Base-by-base conservation (phyloP, 257 asterid genomes). In the Solanum megistacrolobum region DNA sequence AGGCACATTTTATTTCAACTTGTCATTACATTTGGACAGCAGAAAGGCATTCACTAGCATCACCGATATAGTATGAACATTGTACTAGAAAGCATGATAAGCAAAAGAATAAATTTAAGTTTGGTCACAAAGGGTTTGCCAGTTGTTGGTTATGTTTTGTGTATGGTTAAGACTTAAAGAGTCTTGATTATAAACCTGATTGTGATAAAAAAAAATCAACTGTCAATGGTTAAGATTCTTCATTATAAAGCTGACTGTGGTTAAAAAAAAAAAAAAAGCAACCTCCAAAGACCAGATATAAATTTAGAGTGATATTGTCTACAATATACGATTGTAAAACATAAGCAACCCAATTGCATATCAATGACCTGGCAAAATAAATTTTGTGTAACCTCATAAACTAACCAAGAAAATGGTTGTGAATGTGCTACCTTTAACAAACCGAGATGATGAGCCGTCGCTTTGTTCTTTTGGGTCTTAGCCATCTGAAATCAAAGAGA, bases 401-500 rank as follows among this genome's bases (percentile, higher is more conserved):
- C 16, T 43, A 79, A 43, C 66, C 39, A 79, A 27, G 31, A 29
- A 79, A 27, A 79, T 41, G 36, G 34, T 43, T 79, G 85, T 27
- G 39, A 78, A 39, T 43, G 43, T 73, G 78, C 35, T 90, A 97
- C 99, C 98, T 97, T 97, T 82, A 97, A 93, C 93, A 94, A 89
- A 68, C 99, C 99, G 87, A 97, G 96, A 89, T 97, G 99, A 92
- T 97, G 98, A 60, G 99, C 98, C 6, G 99, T 97, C 9, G 99
- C 99, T 92, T 97, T 95, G 91, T 97, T 97, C 90, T 97, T 97
- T 92, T 97, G 99, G 65, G 99, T 97, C 91, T 91, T 96, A 60
- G 98, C 98, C 99, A 97, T 97, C 99, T 97, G 93, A 90, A 94
- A 89, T 48, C 88, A 86, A 83, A 41, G 85, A 25, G 66, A 79